Evolutionary conservation across 441 rosid species (phyloP).

Genomic region (Gossypium schwendimanii): DNA sequence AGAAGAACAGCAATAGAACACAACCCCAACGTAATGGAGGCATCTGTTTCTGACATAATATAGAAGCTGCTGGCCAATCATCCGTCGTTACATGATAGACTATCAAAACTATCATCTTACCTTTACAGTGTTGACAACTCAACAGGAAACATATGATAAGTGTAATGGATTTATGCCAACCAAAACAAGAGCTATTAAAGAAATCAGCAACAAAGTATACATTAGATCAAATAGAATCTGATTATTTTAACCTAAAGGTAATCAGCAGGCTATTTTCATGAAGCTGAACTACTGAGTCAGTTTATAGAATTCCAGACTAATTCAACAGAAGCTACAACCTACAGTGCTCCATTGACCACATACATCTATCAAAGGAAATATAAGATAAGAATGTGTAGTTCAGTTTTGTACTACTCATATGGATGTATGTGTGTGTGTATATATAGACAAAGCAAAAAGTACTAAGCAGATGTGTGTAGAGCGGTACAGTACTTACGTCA

Average conservation of each 20-base stretch:
- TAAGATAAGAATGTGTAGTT: neutral
- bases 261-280: neutral
- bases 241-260: neutral
- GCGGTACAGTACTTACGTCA: conserved; percentile 54
- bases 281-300: neutral
- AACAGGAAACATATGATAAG: neutral
- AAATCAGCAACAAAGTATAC: neutral
- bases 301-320: neutral
- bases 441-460: neutral
- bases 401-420: neutral
- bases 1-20: too few relatives aligned
- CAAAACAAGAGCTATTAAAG: neutral
- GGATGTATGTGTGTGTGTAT: neutral
- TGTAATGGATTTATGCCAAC: too few relatives aligned
- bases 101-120: neutral
- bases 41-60: neutral
- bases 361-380: neutral
- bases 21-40: neutral
- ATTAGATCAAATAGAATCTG: neutral
- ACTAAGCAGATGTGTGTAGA: neutral
- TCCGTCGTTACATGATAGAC: neutral
- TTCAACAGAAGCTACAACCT: neutral
- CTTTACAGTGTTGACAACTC: neutral
- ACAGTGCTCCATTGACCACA: neutral
- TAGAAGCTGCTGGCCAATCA: neutral